These are phyloP conservation scores for Coelastrella sp. DNA, from an alignment of 139 green algal species.

Conservation along the genomic window DNA sequence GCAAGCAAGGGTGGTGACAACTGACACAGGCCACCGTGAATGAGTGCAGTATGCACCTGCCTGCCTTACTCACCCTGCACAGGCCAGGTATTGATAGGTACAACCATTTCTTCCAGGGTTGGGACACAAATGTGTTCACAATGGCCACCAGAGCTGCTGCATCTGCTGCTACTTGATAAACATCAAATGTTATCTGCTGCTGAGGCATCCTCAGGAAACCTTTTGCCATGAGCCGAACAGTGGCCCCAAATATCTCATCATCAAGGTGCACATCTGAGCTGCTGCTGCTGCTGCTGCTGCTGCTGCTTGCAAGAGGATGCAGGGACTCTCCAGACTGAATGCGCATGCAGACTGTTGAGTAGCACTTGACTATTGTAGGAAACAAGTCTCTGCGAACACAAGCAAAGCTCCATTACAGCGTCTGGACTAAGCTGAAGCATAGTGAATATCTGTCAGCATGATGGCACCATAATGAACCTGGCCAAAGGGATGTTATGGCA, in stretches of 20 bases:
- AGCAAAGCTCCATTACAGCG: background rate
- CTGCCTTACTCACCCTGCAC: constrained; percentile 3
- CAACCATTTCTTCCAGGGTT: constrained; percentile 41
- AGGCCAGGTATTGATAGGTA: constrained; percentile 18
- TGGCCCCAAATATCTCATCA: constrained; percentile 46
- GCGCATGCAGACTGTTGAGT: constrained; percentile 10
- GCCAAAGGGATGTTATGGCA: background rate
- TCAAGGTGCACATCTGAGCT: background rate
- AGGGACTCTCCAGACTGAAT: background rate
- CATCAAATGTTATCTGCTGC: background rate
- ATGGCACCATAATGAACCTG: background rate
- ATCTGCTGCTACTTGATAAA: constrained; percentile 5
- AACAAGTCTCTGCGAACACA: constrained; percentile 16
- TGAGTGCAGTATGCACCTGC: background rate
- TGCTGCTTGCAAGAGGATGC: background rate
- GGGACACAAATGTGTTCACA: constrained; percentile 36
- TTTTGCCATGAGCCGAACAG: background rate
- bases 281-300: constrained; percentile 27
- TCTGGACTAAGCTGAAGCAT: too few species aligned
- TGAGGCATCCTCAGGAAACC: constrained; percentile 35
- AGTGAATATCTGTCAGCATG: too few species aligned
- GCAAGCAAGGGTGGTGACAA: background rate
- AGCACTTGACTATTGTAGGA: constrained; percentile 1
- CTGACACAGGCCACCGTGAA: background rate
- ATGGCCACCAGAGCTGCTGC: constrained; percentile 15